These are phyloP conservation scores for Coniochaeta prunicola DNA, from an alignment of 2,329 filamentous ascomycete species.

Conservation along the genomic window DNA sequence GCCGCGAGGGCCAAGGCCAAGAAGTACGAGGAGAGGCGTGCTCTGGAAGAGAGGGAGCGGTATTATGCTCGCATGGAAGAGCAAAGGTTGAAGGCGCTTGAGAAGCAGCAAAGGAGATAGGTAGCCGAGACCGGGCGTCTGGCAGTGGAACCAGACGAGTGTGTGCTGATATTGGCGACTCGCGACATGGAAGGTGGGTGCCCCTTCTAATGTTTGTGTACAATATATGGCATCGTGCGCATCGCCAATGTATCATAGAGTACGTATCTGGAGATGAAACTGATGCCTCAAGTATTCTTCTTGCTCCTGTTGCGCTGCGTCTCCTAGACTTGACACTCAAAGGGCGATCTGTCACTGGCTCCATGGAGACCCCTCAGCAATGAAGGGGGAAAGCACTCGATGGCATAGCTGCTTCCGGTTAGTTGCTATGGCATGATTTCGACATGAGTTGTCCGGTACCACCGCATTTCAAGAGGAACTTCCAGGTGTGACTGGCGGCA, in stretches of 20 bases:
- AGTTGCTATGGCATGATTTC: too few relatives aligned
- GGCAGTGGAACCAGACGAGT: not conserved
- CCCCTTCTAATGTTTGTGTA: not conserved
- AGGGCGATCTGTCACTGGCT: not conserved
- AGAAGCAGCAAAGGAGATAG: not conserved
- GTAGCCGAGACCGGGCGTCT: not conserved
- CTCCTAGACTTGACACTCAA: not conserved
- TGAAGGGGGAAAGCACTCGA: not conserved
- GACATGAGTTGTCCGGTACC: too few relatives aligned
- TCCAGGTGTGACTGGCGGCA: too few relatives aligned
- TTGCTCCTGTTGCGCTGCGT: not conserved
- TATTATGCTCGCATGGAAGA: constrained; percentile 4
- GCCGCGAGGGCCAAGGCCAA: constrained; percentile 10
- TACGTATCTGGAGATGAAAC: not conserved
- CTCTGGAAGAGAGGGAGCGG: constrained; percentile 17
- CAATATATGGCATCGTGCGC: not conserved
- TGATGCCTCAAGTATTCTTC: not conserved
- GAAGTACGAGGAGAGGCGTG: constrained; percentile 20
- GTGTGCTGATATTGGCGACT: not conserved
- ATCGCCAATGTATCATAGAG: not conserved
- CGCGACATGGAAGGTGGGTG: not conserved
- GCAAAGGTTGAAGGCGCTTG: not conserved
- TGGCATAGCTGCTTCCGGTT: not conserved
- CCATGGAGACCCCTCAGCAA: not conserved
- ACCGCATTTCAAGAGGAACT: too few relatives aligned